A percentile compares a stretch with the other conserved stretches of the same genome.
These are phyloP conservation scores for Bathelium albidoporum DNA, from an alignment of 495 filamentous ascomycete genomes.

Conservation along the genomic window DNA sequence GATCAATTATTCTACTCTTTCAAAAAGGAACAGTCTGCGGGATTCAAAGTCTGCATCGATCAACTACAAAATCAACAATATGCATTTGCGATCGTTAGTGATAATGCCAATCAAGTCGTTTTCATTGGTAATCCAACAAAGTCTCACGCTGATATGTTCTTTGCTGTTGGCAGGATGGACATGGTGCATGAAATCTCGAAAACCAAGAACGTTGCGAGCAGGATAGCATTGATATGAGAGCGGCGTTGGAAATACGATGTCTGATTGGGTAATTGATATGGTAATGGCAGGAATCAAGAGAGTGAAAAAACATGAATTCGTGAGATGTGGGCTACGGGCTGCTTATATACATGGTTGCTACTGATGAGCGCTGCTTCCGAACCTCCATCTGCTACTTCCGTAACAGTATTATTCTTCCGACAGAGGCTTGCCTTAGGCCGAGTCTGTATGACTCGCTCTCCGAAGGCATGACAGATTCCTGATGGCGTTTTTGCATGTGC, in stretches of 20 bases:
- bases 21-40: neutral
- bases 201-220: neutral
- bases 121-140: neutral
- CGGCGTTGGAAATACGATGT: neutral
- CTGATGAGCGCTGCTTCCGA: no score
- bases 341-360: no score
- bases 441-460: neutral
- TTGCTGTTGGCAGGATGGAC: neutral
- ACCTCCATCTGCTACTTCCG: neutral
- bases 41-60: neutral
- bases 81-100: neutral
- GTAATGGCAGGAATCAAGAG: neutral
- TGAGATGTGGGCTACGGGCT: neutral
- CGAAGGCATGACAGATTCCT: neutral
- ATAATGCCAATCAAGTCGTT: neutral
- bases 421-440: no score
- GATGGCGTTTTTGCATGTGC: neutral
- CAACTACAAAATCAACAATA: neutral
- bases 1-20: neutral
- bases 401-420: neutral
- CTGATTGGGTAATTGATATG: neutral
- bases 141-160: neutral
- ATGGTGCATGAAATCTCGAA: neutral
- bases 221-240: neutral
- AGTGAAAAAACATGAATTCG: neutral